Percentiles rank a stretch among this genome's conserved stretches.
These are phyloP conservation scores for Paecilomyces dactylethromorphus DNA, from an alignment of 2,329 filamentous ascomycete genomes.

Conservation along the genomic window DNA sequence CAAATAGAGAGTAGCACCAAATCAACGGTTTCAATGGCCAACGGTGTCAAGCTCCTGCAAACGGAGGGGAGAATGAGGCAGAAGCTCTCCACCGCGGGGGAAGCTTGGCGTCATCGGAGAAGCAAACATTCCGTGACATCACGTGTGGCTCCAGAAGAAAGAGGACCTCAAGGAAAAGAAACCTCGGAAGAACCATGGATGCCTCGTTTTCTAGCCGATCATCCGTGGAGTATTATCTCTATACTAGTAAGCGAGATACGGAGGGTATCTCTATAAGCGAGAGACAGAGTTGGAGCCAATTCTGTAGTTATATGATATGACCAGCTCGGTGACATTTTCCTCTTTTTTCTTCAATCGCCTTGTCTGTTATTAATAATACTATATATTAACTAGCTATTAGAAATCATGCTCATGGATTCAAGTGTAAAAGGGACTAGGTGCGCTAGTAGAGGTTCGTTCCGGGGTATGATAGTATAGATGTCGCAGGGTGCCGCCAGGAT, in stretches of 20 bases:
- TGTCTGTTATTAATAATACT: not conserved
- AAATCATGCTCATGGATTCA: not conserved
- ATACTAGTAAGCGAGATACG: not conserved
- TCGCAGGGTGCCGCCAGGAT: not conserved
- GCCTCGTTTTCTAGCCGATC: not conserved
- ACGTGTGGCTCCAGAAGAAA: not conserved
- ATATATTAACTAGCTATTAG: not conserved
- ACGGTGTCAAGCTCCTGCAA: too few species aligned
- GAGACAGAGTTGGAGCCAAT: not conserved
- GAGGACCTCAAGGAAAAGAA: too few species aligned
- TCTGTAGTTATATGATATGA: not conserved
- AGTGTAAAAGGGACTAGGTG: not conserved
- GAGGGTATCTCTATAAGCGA: not conserved
- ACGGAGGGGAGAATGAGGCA: not conserved
- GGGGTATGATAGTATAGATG: not conserved
- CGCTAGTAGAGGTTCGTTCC: not conserved
- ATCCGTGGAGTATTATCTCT: not conserved
- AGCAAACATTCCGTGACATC: not conserved
- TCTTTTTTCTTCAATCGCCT: not conserved
- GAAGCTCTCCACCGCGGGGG: not conserved
- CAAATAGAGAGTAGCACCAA: too few species aligned
- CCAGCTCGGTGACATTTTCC: not conserved
- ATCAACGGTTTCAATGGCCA: too few species aligned
- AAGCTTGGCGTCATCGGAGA: not conserved
- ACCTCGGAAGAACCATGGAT: not conserved